These are phyloP conservation scores for Neofusicoccum sp. DNA, from an alignment of 2,329 filamentous ascomycete species.

Conservation along the genomic window DNA sequence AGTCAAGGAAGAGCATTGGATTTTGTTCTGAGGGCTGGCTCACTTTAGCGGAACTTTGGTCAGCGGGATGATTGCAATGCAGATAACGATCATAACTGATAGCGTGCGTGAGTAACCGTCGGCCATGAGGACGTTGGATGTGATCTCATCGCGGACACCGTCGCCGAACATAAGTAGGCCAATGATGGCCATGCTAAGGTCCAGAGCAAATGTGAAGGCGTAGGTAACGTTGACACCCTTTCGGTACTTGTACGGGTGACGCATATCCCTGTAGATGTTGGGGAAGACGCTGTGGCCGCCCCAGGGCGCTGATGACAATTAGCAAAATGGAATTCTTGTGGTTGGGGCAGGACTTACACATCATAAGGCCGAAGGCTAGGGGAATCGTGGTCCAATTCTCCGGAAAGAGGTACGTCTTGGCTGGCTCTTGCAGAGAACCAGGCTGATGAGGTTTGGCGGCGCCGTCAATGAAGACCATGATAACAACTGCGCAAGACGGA, in stretches of 20 bases:
- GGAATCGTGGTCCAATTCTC: slow-evolving; percentile 84
- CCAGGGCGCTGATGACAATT: slow-evolving; percentile 55
- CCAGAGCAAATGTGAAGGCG: slow-evolving; percentile 78
- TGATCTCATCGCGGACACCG: slow-evolving; percentile 81
- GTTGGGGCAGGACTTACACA: slow-evolving; percentile 53
- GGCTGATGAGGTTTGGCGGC: slow-evolving; percentile 74
- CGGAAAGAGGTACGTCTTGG: slow-evolving; percentile 77
- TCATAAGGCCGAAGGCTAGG: slow-evolving; percentile 83
- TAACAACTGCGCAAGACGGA: slow-evolving; percentile 60
- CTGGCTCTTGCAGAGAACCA: slow-evolving; percentile 79
- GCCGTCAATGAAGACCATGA: slow-evolving; percentile 82
- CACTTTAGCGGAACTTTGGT: slow-evolving; percentile 79
- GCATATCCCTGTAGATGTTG: slow-evolving; percentile 77
- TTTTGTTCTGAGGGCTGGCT: neutral
- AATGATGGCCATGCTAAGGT: slow-evolving; percentile 75
- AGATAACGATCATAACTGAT: slow-evolving; percentile 77
- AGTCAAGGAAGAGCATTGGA: neutral
- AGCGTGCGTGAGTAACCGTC: slow-evolving; percentile 70
- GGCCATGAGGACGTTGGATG: slow-evolving; percentile 78
- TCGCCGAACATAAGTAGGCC: slow-evolving; percentile 96
- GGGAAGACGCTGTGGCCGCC: slow-evolving; percentile 76
- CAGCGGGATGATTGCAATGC: slow-evolving; percentile 88
- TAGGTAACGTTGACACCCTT: slow-evolving; percentile 77
- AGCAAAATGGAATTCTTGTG: slow-evolving; percentile 9
- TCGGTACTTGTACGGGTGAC: slow-evolving; percentile 77